phyloP scores from a whole-genome alignment of 2,329 filamentous ascomycete species.

The Sporothrix pseudoabietina region DNA sequence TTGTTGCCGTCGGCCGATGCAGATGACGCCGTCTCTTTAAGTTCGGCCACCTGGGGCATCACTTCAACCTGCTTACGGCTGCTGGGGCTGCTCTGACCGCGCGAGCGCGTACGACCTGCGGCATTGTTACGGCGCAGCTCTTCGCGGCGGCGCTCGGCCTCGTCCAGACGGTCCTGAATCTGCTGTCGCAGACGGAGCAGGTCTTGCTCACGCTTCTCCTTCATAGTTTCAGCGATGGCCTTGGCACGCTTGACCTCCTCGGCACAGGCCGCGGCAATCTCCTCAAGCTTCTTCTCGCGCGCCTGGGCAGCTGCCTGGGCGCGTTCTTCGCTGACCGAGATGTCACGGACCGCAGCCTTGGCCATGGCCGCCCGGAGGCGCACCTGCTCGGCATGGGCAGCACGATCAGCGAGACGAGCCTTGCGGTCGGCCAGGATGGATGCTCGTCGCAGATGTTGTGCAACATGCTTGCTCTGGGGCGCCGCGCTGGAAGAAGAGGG shows the following conservation, averaged over 20 bases:
- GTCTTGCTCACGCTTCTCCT: conserved; percentile 76
- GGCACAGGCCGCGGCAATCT: conserved; percentile 78
- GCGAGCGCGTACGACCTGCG: conserved; percentile 48
- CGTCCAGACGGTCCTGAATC: conserved; percentile 78
- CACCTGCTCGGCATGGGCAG: conserved; percentile 81
- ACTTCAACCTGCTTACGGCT: conserved; percentile 52
- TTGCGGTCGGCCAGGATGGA: conserved; percentile 81
- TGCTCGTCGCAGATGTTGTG: conserved; percentile 76
- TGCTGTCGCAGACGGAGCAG: conserved; percentile 68
- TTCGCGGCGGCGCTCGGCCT: conserved; percentile 72
- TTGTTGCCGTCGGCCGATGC: neutral
- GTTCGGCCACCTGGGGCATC: conserved; percentile 55
- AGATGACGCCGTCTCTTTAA: conserved; percentile 46
- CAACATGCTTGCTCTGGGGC: conserved; percentile 75
- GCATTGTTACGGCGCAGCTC: conserved; percentile 62
- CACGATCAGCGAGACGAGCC: conserved; percentile 75
- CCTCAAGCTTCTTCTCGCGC: conserved; percentile 76
- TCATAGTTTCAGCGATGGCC: conserved; percentile 78
- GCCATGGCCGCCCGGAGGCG: conserved; percentile 72
- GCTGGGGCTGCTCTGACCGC: conserved; percentile 55
- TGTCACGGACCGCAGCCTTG: conserved; percentile 68
- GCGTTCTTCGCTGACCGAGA: conserved; percentile 70
- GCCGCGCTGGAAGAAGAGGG: conserved; percentile 45
- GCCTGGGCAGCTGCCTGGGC: conserved; percentile 76
- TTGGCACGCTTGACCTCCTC: conserved; percentile 83